Percentiles rank a stretch among this genome's conserved stretches.
Conservation (phyloP, 1,284 basidiomycete genomes). For the Wallemia ichthyophaga region DNA sequence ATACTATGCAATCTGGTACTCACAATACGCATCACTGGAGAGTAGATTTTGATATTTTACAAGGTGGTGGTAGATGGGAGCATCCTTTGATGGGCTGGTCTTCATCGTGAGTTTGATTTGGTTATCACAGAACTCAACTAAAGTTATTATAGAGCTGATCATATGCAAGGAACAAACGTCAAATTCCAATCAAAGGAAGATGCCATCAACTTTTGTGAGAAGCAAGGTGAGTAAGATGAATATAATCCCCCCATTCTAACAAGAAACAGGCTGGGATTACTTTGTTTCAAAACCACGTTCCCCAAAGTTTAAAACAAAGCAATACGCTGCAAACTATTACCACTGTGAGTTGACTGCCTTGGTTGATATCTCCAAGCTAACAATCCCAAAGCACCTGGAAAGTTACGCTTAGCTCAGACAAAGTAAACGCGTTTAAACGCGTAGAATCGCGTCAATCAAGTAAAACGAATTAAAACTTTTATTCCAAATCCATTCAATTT, state of each 20-base stretch:
- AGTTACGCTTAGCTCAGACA: background rate
- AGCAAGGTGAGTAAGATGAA: slow-evolving; percentile 34
- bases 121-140: background rate
- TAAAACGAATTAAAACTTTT: background rate
- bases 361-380: background rate
- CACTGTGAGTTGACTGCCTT: background rate
- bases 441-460: no score
- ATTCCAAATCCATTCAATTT: background rate
- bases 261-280: slow-evolving; percentile 11
- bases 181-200: slow-evolving; percentile 71
- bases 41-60: slow-evolving; percentile 76
- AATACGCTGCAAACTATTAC: slow-evolving; percentile 6
- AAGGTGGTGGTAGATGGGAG: slow-evolving; percentile 77
- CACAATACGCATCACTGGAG: slow-evolving; percentile 69
- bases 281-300: slow-evolving; percentile 16
- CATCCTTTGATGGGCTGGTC: slow-evolving; percentile 98
- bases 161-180: slow-evolving; percentile 75
- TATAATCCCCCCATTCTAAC: background rate
- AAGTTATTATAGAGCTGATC: slow-evolving; percentile 40
- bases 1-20: slow-evolving; percentile 79
- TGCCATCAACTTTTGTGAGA: slow-evolving; percentile 76
- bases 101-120: slow-evolving; percentile 33
- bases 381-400: background rate
- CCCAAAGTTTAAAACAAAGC: slow-evolving; percentile 15
- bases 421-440: no score